Evolutionary conservation across 129 eudicot species (phyloP).

Genomic region (Escallonia rubra): DNA sequence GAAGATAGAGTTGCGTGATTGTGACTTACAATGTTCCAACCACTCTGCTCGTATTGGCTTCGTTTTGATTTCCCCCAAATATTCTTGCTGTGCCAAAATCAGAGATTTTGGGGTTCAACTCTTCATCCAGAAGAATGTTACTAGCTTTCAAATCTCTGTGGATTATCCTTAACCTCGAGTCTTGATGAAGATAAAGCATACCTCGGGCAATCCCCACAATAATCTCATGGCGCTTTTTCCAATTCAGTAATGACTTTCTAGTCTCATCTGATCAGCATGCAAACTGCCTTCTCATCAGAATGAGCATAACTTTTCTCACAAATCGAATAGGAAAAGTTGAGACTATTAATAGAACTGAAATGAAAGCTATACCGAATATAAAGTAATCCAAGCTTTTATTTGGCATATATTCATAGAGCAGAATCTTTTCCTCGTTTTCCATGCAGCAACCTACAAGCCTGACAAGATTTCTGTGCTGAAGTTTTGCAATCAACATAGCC

Average conservation of each 20-base stretch:
- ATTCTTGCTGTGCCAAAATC: slow-evolving; percentile 3
- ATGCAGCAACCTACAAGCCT: background rate
- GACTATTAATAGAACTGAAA: too few species aligned
- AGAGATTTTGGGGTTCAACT: slow-evolving; percentile 1
- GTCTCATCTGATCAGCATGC: background rate
- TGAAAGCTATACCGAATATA: background rate
- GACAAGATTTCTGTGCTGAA: background rate
- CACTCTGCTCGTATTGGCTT: background rate
- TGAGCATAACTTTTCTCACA: too few species aligned
- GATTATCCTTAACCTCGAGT: slow-evolving; percentile 4
- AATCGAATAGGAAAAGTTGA: too few species aligned
- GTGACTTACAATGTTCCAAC: background rate
- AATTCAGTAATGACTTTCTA: background rate
- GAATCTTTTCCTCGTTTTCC: background rate
- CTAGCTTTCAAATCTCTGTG: background rate
- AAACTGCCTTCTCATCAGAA: too few species aligned
- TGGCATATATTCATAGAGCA: slow-evolving; percentile 1
- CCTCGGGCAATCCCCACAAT: slow-evolving; percentile 8
- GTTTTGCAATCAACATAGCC: background rate
- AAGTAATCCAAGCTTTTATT: slow-evolving; percentile 1
- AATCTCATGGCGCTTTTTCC: background rate
- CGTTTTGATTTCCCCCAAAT: background rate
- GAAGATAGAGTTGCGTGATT: background rate
- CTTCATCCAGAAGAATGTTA: slow-evolving; percentile 1
- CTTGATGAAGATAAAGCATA: slow-evolving; percentile 17